phyloP scores from a whole-genome alignment of 2,329 filamentous ascomycete species.

The Elsinoe perseae region DNA sequence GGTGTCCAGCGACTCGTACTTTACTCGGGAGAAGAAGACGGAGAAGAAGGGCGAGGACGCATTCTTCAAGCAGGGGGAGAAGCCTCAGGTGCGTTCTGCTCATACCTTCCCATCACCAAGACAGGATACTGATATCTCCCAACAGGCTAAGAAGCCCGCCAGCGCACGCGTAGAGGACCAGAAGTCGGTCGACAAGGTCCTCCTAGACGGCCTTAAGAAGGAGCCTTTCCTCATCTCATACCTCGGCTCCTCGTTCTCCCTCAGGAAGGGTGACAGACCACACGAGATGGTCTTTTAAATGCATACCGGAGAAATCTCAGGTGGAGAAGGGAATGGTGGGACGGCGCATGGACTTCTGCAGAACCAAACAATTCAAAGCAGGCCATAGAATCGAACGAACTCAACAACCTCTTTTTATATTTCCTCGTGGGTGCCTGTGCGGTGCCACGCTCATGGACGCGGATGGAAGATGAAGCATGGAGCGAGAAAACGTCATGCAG shows the following conservation, averaged over 20 bases:
- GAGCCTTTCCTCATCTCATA: conserved; percentile 89
- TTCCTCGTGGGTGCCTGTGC: not conserved
- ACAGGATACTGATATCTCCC: not conserved
- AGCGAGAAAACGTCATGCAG: not conserved
- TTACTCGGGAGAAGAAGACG: conserved; percentile 87
- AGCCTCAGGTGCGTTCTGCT: conserved; percentile 87
- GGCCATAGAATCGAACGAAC: not conserved
- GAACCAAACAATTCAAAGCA: conserved; percentile 15
- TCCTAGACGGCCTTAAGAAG: conserved; percentile 97
- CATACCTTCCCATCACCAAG: not conserved
- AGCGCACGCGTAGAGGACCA: conserved; percentile 92
- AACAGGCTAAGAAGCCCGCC: conserved; percentile 71
- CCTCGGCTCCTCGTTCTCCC: conserved; percentile 92
- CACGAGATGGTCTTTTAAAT: conserved; percentile 99
- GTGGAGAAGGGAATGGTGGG: conserved; percentile 11
- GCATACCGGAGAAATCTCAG: not conserved
- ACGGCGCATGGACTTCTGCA: conserved; percentile 1
- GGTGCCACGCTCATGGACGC: not conserved
- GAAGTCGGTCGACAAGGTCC: conserved; percentile 95
- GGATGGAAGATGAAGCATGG: not conserved
- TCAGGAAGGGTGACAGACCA: conserved; percentile 98
- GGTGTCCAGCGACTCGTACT: conserved; percentile 78
- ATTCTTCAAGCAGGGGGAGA: conserved; percentile 99
- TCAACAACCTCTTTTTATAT: conserved; percentile 10
- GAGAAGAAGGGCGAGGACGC: conserved; percentile 96